Conservation (phyloP, 1,139 yeast species). For the Nakaseomyces kungkrabaensis region DNA sequence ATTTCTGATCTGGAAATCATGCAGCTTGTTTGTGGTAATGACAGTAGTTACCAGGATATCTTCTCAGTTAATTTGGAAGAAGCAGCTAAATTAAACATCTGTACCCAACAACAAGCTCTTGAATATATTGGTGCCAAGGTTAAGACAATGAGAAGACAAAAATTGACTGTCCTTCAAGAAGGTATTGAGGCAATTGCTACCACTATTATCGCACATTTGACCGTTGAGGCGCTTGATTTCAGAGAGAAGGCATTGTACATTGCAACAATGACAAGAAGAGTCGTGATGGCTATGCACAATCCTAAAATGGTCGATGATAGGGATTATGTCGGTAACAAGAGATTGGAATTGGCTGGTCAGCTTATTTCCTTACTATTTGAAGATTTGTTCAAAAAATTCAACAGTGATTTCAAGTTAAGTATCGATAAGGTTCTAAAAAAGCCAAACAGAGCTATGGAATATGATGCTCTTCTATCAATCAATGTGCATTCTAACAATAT, state of each 20-base stretch:
- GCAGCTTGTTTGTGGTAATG: conserved; percentile 87
- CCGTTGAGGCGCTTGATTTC: conserved; percentile 78
- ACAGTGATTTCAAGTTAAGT: conserved; percentile 85
- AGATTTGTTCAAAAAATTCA: conserved; percentile 92
- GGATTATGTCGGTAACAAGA: conserved; percentile 96
- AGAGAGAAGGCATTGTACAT: conserved; percentile 89
- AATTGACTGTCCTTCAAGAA: conserved; percentile 73
- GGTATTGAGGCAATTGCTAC: conserved; percentile 97
- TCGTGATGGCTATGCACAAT: conserved; percentile 88
- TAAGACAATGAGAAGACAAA: conserved; percentile 85
- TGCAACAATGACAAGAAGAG: conserved; percentile 95
- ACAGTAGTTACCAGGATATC: conserved; percentile 79
- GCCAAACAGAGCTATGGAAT: conserved; percentile 90
- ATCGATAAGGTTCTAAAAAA: conserved; percentile 89
- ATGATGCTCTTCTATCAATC: conserved; percentile 83
- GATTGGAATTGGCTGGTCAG: conserved; percentile 95
- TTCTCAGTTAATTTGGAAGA: conserved; percentile 93
- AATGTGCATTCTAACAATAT: conserved; percentile 87
- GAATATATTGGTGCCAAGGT: conserved; percentile 86
- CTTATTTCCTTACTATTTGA: conserved; percentile 89
- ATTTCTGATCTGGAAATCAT: conserved; percentile 87
- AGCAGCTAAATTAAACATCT: conserved; percentile 74
- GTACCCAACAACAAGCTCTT: conserved; percentile 89
- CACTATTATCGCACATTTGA: conserved; percentile 88
- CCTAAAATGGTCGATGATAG: conserved; percentile 95